These are phyloP conservation scores for Zea luxurians DNA, from an alignment of 176 grass and related monocot genomes.

Conservation along the genomic window DNA sequence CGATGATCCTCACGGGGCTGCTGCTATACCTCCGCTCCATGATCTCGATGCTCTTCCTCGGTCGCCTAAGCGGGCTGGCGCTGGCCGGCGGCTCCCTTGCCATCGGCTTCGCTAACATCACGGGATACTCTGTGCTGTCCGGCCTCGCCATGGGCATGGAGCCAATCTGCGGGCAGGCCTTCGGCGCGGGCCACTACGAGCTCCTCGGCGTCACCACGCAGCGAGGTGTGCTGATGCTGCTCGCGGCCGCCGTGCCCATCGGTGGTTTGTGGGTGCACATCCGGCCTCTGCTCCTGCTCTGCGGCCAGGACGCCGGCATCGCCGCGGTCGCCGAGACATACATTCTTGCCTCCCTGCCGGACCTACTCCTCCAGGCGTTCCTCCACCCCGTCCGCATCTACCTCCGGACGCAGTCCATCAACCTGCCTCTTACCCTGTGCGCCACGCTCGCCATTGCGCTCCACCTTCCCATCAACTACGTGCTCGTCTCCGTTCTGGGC, in stretches of 20 bases:
- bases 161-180: conserved; percentile 82
- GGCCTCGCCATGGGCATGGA: conserved; percentile 94
- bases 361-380: conserved; percentile 72
- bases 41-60: conserved; percentile 93
- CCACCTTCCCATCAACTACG: conserved; percentile 85
- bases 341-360: conserved; percentile 77
- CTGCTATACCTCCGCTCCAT: conserved; percentile 85
- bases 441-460: conserved; percentile 68
- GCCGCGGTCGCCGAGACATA: conserved; percentile 64
- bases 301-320: conserved; percentile 73
- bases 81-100: conserved; percentile 88
- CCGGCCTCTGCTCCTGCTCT: conserved; percentile 69
- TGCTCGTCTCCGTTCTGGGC: conserved; percentile 60
- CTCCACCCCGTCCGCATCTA: conserved; percentile 78
- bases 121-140: conserved; percentile 75
- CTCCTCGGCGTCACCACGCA: conserved; percentile 72
- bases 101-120: conserved; percentile 91
- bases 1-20: conserved; percentile 78
- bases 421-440: conserved; percentile 67
- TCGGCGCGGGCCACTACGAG: conserved; percentile 55
- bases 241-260: conserved; percentile 58
- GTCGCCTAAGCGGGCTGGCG: conserved; percentile 57
- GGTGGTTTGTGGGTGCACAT: conserved; percentile 62
- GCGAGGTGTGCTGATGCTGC: conserved; percentile 69
- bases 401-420: conserved; percentile 78